Evolutionary conservation across 257 asterid species (phyloP).

Genomic region (Nicotiana noctiflora): DNA sequence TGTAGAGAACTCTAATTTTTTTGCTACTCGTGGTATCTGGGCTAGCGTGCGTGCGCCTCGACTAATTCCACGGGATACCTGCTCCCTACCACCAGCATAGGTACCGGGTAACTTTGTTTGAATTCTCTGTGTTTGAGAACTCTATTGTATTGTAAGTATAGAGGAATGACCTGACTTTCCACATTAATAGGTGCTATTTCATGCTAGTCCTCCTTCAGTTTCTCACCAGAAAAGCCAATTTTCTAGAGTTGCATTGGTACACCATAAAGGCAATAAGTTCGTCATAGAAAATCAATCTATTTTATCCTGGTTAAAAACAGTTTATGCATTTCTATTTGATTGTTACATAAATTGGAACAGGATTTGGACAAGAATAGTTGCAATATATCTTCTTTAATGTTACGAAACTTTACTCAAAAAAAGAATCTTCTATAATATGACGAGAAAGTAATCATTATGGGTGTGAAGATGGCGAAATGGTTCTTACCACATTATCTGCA

Average conservation of each 20-base stretch:
- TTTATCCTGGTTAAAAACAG: neutral
- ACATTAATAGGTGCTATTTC: neutral
- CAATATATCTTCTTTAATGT: neutral
- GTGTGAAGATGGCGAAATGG: neutral
- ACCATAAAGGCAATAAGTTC: neutral
- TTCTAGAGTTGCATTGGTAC: neutral
- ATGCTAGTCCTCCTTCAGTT: neutral
- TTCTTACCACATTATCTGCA: neutral
- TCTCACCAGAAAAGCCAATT: neutral
- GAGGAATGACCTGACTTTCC: neutral
- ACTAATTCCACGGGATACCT: too few relatives aligned
- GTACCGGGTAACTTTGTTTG: too few relatives aligned
- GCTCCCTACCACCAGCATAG: too few relatives aligned
- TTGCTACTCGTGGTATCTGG: too few relatives aligned
- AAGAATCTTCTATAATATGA: neutral
- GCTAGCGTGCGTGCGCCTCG: too few relatives aligned
- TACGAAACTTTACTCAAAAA: neutral
- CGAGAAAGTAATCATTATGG: neutral
- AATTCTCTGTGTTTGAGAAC: neutral
- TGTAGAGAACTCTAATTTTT: neutral
- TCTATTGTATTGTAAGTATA: neutral
- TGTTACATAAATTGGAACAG: neutral
- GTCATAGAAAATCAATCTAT: neutral
- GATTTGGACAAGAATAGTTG: neutral
- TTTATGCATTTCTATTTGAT: neutral